Evolutionary conservation across 352 stramenopile genomes (phyloP), one percentile per base, ranked within the genome.

Genomic region (Thalassiosira oceanica): DNA sequence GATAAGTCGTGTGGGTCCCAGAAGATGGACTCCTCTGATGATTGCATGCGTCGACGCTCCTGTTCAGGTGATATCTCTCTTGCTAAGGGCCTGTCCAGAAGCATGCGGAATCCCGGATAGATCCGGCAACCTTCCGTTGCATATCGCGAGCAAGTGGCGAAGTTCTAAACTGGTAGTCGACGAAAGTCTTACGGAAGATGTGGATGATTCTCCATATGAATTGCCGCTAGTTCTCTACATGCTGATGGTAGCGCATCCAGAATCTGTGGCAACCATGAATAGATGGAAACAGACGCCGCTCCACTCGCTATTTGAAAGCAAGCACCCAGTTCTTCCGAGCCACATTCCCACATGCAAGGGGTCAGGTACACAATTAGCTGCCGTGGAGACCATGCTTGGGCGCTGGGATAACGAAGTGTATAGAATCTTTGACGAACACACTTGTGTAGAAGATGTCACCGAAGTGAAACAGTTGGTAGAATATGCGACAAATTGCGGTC

Each of bases 11-110:
- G 57, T 69, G 36, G 67, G 67, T 18, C 31, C 37, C 5, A 58
- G 69, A 13, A 26, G 27, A 35, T 69, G 61, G 67, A 78, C 67
- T 26, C 67, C 67, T 10, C 48, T 78, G 1, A 73, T 78, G 67
- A 69, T 78, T 15, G 21, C 52, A 10, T 78, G 44, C 24, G 44
- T 33, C 15, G 7, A n/a, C 1, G 67, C 67, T 37, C 67, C 67
- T 49, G 18, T 50, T 16, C 16, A 24, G 0, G 31, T 78, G 8
- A 54, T 78, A 29, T 26, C 51, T 1, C 41, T 74, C 21, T n/a
- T 78, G 10, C 27, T 57, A 37, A 16, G 44, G 31, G 67, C 39
- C 0, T 48, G 53, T 50, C 53, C 46, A 21, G 16, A 74, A 16
- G 60, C 61, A 15, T 74, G 53, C 43, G 7, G 16, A n/a, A 60